Evolutionary conservation across 345 rosid genomes (phyloP).

Genomic region (Isatis tinctoria): DNA sequence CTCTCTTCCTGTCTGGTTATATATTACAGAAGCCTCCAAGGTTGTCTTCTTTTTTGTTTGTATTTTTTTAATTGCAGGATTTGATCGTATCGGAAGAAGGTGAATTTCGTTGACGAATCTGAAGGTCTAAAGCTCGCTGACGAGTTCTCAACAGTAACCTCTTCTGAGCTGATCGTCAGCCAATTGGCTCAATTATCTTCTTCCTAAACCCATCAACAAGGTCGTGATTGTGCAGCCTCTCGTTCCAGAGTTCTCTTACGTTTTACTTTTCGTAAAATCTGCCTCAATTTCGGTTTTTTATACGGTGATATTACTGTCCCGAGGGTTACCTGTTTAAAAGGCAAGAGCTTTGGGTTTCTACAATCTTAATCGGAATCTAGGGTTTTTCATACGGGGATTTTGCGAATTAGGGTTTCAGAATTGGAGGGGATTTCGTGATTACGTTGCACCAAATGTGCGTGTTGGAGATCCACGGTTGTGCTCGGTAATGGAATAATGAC

Average conservation of each 20-base stretch:
- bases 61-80: background rate
- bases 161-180: background rate
- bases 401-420: slow-evolving; percentile 22
- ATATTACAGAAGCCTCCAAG: background rate
- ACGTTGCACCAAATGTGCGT: background rate
- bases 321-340: background rate
- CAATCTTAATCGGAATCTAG: background rate
- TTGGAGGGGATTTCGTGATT: background rate
- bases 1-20: no score
- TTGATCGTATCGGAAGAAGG: slow-evolving; percentile 7
- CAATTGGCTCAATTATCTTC: background rate
- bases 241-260: background rate
- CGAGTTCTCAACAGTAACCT: background rate
- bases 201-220: background rate
- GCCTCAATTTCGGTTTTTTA: background rate
- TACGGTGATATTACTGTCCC: background rate
- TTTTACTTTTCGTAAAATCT: background rate
- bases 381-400: slow-evolving; percentile 6
- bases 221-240: background rate
- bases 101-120: slow-evolving; percentile 2
- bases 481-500: background rate
- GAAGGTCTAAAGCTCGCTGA: slow-evolving; percentile 7
- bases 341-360: background rate
- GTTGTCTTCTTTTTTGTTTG: background rate
- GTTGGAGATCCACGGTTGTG: background rate